These are phyloP conservation scores for Plasmodium inui DNA, from an alignment of 169 alveolate genomes.

Conservation along the genomic window DNA sequence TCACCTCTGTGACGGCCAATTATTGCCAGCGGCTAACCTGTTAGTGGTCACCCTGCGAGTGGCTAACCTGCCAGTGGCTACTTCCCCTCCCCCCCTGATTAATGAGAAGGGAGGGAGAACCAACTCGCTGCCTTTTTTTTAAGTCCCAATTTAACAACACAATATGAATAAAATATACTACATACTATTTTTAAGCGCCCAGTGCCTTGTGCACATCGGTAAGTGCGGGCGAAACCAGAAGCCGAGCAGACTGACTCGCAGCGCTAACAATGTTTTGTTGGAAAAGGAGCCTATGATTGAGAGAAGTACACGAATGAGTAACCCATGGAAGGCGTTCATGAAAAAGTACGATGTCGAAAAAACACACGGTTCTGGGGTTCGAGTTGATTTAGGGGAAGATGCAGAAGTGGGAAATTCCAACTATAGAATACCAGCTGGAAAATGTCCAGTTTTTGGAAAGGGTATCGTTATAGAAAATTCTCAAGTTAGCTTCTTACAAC, in stretches of 20 bases:
- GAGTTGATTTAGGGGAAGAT: slow-evolving; percentile 84
- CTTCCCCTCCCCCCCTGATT: background rate
- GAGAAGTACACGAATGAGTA: slow-evolving; percentile 43
- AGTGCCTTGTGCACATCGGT: slow-evolving; percentile 6
- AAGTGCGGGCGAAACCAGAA: background rate
- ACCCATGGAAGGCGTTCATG: slow-evolving; percentile 82
- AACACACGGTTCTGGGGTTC: slow-evolving; percentile 83
- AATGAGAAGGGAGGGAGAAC: background rate
- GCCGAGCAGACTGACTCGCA: background rate
- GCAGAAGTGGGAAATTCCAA: slow-evolving; percentile 65
- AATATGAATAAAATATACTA: slow-evolving; percentile 58
- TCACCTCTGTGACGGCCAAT: background rate
- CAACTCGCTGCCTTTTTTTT: background rate
- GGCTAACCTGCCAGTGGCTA: background rate
- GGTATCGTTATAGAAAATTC: slow-evolving; percentile 75
- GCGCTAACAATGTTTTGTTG: background rate
- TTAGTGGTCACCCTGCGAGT: background rate
- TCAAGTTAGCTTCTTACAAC: slow-evolving; percentile 78
- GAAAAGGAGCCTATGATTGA: background rate
- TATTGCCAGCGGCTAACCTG: background rate
- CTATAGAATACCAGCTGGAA: slow-evolving; percentile 84
- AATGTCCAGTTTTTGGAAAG: slow-evolving; percentile 87
- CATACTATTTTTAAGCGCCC: slow-evolving; percentile 30
- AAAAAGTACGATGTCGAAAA: slow-evolving; percentile 80
- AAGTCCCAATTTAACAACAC: slow-evolving; percentile 10